Evolutionary conservation across 106 monocot genomes (phyloP).

Genomic region (Dendrobium catenatum): DNA sequence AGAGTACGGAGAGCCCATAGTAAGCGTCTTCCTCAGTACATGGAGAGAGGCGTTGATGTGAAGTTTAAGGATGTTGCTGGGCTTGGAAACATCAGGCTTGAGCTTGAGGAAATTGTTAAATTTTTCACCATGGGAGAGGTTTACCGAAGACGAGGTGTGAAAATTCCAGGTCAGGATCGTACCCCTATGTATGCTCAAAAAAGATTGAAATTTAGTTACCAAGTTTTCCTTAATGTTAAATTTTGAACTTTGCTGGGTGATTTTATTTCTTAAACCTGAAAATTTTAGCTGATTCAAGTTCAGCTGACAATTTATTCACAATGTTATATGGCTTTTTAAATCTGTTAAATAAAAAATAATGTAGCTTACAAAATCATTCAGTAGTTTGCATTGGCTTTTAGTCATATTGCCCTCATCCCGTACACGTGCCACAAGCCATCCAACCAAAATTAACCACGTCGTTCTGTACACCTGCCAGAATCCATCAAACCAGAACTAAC

Average conservation of each 20-base stretch:
- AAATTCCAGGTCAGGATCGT: slow-evolving; percentile 61
- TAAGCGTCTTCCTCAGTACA: slow-evolving; percentile 57
- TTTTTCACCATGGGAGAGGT: slow-evolving; percentile 83
- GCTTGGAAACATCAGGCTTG: slow-evolving; percentile 80
- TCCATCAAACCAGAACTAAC: neutral
- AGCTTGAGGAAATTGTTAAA: slow-evolving; percentile 90
- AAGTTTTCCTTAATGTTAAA: neutral
- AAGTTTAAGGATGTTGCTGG: slow-evolving; percentile 86
- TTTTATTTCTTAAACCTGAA: neutral
- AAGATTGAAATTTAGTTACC: neutral
- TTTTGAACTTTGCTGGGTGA: neutral
- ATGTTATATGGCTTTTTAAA: neutral
- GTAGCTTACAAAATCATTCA: neutral
- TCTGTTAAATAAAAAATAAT: neutral
- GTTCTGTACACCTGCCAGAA: neutral
- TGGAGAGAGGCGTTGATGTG: slow-evolving; percentile 73
- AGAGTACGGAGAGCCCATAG: slow-evolving; percentile 49
- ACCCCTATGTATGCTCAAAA: neutral
- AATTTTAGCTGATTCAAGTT: neutral
- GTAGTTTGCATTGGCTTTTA: neutral
- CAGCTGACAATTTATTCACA: neutral
- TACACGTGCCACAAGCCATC: neutral
- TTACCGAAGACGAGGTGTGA: slow-evolving; percentile 76
- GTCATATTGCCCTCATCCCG: neutral
- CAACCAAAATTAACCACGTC: neutral